Percentiles rank a stretch among this genome's conserved stretches.
These are phyloP conservation scores for Tolypocladium ophioglossoides DNA, from an alignment of 2,329 filamentous ascomycete species.

Conservation along the genomic window DNA sequence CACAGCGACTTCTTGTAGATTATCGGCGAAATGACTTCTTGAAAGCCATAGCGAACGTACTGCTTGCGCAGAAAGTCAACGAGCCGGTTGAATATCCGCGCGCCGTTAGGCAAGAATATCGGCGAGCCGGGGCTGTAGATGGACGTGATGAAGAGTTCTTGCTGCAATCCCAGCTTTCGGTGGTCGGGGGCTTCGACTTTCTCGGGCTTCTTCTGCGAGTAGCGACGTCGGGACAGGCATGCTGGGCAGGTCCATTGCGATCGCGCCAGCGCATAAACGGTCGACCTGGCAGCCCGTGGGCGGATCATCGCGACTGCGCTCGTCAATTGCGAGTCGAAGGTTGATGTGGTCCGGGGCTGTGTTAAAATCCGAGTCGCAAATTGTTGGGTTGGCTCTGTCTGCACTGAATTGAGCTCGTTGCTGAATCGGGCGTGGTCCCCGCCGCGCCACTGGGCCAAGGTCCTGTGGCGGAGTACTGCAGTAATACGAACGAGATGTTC, in stretches of 20 bases:
- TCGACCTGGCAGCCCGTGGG: constrained; percentile 11
- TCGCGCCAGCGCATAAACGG: constrained; percentile 7
- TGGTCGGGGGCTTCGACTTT: constrained; percentile 39
- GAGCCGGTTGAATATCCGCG: constrained; percentile 74
- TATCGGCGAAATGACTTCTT: constrained; percentile 80
- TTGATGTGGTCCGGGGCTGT: neutral
- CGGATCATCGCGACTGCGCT: constrained; percentile 17
- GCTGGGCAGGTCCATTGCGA: constrained; percentile 20
- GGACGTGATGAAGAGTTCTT: constrained; percentile 71
- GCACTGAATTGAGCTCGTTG: neutral
- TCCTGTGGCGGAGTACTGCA: no score
- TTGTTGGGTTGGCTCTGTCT: neutral
- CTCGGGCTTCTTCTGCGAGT: constrained; percentile 17
- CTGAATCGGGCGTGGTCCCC: neutral
- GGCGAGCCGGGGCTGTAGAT: constrained; percentile 76
- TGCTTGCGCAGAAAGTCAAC: constrained; percentile 73
- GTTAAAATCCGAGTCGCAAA: neutral
- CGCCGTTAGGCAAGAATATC: constrained; percentile 72
- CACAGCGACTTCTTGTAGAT: constrained; percentile 86
- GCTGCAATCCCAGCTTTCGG: constrained; percentile 48
- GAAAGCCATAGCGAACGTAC: constrained; percentile 75
- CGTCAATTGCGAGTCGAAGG: neutral
- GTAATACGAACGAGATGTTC: no score
- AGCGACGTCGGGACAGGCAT: constrained; percentile 18
- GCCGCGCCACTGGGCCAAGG: neutral